Conservation (phyloP, 2,329 filamentous ascomycete species). For the Helicocarpus griseus region DNA sequence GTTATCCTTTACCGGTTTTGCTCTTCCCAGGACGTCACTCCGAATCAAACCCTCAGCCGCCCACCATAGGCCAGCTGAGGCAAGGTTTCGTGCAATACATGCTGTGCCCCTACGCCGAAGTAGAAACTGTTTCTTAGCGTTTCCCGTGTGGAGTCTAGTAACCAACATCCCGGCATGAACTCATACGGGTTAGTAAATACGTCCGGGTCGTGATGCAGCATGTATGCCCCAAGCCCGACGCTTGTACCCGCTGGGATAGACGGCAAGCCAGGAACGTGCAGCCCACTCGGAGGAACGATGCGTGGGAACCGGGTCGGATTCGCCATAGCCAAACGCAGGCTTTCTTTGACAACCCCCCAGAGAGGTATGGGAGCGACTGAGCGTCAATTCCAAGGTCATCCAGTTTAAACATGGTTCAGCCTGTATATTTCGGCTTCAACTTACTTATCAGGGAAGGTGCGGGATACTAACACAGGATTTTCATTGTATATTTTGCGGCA, state of each 20-base stretch:
- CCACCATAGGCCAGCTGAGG: constrained; percentile 34
- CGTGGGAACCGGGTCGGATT: constrained; percentile 44
- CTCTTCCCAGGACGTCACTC: constrained; percentile 37
- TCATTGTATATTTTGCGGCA: constrained; percentile 43
- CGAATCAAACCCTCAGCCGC: constrained; percentile 35
- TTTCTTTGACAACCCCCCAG: constrained; percentile 42
- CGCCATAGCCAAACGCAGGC: constrained; percentile 41
- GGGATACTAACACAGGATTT: constrained; percentile 39
- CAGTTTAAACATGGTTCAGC: constrained; percentile 30
- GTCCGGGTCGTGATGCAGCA: constrained; percentile 37
- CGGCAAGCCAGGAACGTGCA: constrained; percentile 24
- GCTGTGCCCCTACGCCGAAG: constrained; percentile 41
- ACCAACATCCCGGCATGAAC: constrained; percentile 44
- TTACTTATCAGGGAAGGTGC: constrained; percentile 11
- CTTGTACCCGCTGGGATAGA: constrained; percentile 36
- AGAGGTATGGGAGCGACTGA: constrained; percentile 36
- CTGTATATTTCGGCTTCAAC: background rate
- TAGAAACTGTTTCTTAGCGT: constrained; percentile 39
- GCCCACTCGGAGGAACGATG: constrained; percentile 33
- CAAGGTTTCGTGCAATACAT: constrained; percentile 44
- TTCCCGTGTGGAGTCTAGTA: constrained; percentile 14
- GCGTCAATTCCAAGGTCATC: constrained; percentile 22
- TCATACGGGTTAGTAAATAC: constrained; percentile 34
- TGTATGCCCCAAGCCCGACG: constrained; percentile 37
- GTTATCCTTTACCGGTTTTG: constrained; percentile 29